Base-by-base conservation (phyloP, 2,329 filamentous ascomycete species). In the Lachnellula occidentalis region DNA sequence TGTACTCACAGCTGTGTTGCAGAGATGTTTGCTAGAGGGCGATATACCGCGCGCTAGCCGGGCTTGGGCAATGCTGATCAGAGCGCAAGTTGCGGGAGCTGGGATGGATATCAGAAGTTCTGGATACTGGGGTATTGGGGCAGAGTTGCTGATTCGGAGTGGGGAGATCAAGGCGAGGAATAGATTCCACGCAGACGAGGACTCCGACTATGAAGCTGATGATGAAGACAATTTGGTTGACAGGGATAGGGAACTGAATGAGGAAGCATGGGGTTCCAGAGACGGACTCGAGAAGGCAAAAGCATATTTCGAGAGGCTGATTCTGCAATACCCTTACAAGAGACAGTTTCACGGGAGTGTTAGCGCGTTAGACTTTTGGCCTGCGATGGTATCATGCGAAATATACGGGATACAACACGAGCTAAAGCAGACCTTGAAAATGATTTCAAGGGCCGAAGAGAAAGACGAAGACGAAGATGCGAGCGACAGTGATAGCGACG, bases 111-210 rank as follows among this genome's bases (percentile, higher is more conserved):
- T 92, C 47, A 81, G 90, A 39, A 76, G 75, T 19, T 78, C 85
- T 64, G 80, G 82, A 36, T 79, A 87, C 60, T 96, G 92, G 92
- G 86, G 86, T 14, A 79, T 96, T 45, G 91, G 90, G 0, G 90
- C 89, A 2, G 92, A 96, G 71, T 81, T 96, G 19, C 72, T 96
- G 53, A 83, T 95, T 72, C 81, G 87, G 66, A 72, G 65, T 61
- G 39, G 50, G 31, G 55, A 65, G 21, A 24, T 24, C 17, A 50
- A 43, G 36, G 51, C 9, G 47, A 47, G 27, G 51, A 55, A 46
- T 50, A 45, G 51, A 56, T 17, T 54, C 45, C 22, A 58, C n/a
- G 27, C 14, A 1, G 48, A 57, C 34, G 37, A 34, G 6, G 48
- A 56, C 27, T 48, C 53, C 17, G 34, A 45, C 22, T 45, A 45